Percentiles rank a stretch among this genome's conserved stretches.
phyloP scores from a whole-genome alignment of 306 rosid genomes.

The Castanopsis chinensis region DNA sequence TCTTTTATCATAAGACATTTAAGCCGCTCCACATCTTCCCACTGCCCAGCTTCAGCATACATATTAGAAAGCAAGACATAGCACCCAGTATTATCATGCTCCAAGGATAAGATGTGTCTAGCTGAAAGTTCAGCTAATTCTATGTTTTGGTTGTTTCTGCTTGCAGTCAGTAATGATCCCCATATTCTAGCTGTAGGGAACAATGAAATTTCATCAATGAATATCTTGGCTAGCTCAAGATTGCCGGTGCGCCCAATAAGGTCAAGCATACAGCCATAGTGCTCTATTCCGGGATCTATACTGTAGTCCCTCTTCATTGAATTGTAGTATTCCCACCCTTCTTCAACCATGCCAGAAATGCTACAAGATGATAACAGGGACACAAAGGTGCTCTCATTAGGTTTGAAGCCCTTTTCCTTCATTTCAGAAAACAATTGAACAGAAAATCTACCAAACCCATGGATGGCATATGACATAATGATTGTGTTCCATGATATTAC shows the following conservation, averaged over 20 bases:
- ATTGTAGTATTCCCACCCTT: conserved; percentile 42
- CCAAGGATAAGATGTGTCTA: conserved; percentile 25
- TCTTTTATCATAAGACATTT: conserved; percentile 37
- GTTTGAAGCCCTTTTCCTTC: conserved; percentile 38
- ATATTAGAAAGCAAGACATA: conserved; percentile 53
- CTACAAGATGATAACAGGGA: conserved; percentile 55
- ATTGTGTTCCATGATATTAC: conserved; percentile 51
- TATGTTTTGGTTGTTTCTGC: conserved; percentile 47
- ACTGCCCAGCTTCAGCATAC: conserved; percentile 54
- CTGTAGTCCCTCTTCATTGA: conserved; percentile 42
- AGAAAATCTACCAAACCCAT: conserved; percentile 46
- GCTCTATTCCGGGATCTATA: conserved; percentile 57
- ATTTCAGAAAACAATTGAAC: conserved; percentile 39
- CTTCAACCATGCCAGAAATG: conserved; percentile 45
- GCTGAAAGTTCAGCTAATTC: conserved; percentile 55
- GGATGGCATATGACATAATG: conserved; percentile 48
- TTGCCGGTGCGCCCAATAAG: conserved; percentile 48
- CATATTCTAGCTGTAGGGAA: conserved; percentile 55
- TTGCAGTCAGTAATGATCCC: conserved; percentile 58
- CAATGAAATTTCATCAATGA: conserved; percentile 48
- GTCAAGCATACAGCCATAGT: conserved; percentile 58
- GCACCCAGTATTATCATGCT: conserved; percentile 52
- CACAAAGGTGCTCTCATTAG: conserved; percentile 50
- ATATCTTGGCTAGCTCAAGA: conserved; percentile 42
- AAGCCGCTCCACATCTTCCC: conserved; percentile 43